phyloP scores from a whole-genome alignment of 176 grass and related monocot species.

The Paspalum notatum region DNA sequence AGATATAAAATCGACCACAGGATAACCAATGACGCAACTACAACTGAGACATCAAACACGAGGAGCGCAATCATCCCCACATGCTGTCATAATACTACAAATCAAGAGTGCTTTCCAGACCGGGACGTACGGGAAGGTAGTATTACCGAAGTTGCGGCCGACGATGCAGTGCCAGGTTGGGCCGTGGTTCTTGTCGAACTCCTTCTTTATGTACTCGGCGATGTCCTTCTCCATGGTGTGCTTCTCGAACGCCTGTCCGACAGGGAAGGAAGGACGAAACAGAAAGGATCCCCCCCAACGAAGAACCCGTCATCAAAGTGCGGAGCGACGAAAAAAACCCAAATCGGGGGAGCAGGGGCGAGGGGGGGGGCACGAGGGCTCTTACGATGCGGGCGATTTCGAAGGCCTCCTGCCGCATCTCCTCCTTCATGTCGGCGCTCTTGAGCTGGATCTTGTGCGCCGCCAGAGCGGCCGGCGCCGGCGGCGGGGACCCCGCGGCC shows the following conservation, averaged over 20 bases:
- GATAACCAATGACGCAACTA: background rate
- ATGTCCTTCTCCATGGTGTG: conserved; percentile 93
- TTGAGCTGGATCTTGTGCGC: conserved; percentile 88
- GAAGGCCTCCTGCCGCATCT: conserved; percentile 90
- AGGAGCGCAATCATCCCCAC: background rate
- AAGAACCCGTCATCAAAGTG: background rate
- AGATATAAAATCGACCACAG: background rate
- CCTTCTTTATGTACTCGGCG: conserved; percentile 99
- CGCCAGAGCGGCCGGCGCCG: conserved; percentile 16
- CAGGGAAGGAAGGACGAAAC: background rate
- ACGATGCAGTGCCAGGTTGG: conserved; percentile 99
- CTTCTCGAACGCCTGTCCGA: conserved; percentile 80
- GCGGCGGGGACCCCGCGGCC: conserved; percentile 42
- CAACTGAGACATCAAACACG: background rate
- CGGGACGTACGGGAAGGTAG: background rate
- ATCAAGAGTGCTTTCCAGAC: background rate
- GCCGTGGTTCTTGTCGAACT: conserved; percentile 95
- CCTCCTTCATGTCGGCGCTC: conserved; percentile 98
- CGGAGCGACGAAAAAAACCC: conserved; percentile 2
- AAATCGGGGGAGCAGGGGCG: conserved; percentile 39
- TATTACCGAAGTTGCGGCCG: conserved; percentile 95
- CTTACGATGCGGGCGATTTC: conserved; percentile 85
- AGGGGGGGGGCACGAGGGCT: background rate
- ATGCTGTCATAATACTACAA: background rate
- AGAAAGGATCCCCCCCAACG: background rate